phyloP scores from a whole-genome alignment of 306 rosid species.

The Acacia acuminata region DNA sequence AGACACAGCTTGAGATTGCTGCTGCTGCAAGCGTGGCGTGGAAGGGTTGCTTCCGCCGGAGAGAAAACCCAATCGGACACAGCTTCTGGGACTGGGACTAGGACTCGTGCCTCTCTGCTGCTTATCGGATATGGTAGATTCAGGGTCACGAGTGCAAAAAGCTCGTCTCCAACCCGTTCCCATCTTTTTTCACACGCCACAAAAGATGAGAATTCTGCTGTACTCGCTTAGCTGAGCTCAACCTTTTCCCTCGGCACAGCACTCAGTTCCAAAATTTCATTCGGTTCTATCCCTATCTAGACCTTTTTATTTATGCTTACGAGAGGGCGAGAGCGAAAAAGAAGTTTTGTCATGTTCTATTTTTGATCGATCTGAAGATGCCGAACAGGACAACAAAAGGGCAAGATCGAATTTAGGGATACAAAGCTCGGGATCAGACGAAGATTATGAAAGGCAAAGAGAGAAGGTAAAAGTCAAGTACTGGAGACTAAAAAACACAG shows the following conservation, averaged over 20 bases:
- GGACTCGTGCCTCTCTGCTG: constrained; percentile 45
- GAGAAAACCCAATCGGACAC: constrained; percentile 66
- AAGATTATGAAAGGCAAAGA: constrained; percentile 14
- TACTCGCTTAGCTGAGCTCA: not conserved
- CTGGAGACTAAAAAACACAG: constrained; percentile 1
- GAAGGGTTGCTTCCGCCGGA: constrained; percentile 75
- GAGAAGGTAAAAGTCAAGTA: constrained; percentile 35
- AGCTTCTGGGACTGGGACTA: constrained; percentile 75
- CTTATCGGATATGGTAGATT: constrained; percentile 50
- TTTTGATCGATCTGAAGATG: constrained; percentile 50
- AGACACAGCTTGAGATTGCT: constrained; percentile 35
- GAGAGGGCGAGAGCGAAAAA: constrained; percentile 23
- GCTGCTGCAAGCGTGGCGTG: constrained; percentile 45
- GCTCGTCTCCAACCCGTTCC: constrained; percentile 98
- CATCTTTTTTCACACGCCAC: constrained; percentile 43
- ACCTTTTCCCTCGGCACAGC: not conserved
- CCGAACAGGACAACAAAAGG: constrained; percentile 57
- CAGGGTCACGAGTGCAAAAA: constrained; percentile 81
- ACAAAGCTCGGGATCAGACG: constrained; percentile 50
- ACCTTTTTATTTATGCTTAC: constrained; percentile 24
- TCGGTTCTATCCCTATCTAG: constrained; percentile 30
- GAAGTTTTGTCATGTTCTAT: constrained; percentile 38
- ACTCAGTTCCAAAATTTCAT: not conserved
- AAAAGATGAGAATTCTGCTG: not conserved
- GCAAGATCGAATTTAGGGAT: constrained; percentile 32